phyloP scores from a whole-genome alignment of 192 early-diverging fungal genomes.

The Neocallimastix lanati region DNA sequence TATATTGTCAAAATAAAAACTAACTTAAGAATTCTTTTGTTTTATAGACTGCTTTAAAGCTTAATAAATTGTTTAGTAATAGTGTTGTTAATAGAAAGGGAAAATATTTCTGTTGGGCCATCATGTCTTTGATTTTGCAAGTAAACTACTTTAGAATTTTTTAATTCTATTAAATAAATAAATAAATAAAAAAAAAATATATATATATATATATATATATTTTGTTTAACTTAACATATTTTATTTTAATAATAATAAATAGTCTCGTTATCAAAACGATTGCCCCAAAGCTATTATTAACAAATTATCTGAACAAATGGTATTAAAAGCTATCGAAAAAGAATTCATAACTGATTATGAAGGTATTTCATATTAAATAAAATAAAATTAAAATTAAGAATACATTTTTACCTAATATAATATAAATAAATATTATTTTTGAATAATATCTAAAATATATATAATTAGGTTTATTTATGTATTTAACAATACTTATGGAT shows the following conservation, averaged over 20 bases:
- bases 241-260: not conserved
- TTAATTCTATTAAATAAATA: too few relatives aligned
- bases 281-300: constrained; percentile 28
- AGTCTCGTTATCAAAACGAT: constrained; percentile 3
- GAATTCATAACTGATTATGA: constrained; percentile 47
- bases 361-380: constrained; percentile 4
- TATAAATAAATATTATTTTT: too few relatives aligned
- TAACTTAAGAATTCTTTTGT: too few relatives aligned
- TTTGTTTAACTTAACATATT: too few relatives aligned
- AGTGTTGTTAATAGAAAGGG: constrained; percentile 23
- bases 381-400: too few relatives aligned
- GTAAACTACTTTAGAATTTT: too few relatives aligned
- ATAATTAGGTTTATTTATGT: constrained; percentile 60
- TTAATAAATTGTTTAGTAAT: constrained; percentile 48
- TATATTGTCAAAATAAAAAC: too few relatives aligned
- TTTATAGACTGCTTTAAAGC: constrained; percentile 46
- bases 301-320: constrained; percentile 65
- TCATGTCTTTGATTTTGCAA: constrained; percentile 61
- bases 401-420: too few relatives aligned
- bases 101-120: constrained; percentile 75
- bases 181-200: too few relatives aligned
- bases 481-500: constrained; percentile 46
- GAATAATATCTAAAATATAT: too few relatives aligned
- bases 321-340: constrained; percentile 53
- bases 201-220: too few relatives aligned